phyloP scores from a whole-genome alignment of 148 eudicot species.

The Chenopodium quinoa region DNA sequence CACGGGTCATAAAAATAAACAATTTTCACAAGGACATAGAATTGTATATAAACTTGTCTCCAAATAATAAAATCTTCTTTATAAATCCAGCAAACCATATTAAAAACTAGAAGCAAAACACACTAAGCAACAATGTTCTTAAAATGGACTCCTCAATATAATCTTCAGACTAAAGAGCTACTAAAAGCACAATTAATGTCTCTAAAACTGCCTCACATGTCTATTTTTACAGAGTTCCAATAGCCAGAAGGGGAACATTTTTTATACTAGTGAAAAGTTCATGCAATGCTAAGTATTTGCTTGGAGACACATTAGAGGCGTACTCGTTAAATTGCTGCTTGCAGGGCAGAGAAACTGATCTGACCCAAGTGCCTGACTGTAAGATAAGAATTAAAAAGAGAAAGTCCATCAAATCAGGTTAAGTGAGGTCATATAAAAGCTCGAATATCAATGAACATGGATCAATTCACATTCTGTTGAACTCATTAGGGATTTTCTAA shows the following conservation, averaged over 20 bases:
- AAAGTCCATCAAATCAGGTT: background rate
- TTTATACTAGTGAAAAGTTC: slow-evolving; percentile 2
- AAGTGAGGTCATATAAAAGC: background rate
- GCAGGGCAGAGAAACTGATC: background rate
- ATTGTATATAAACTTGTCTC: background rate
- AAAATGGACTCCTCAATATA: background rate
- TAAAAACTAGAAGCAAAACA: background rate
- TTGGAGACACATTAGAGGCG: background rate
- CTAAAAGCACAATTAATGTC: slow-evolving; percentile 3
- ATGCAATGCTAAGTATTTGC: background rate
- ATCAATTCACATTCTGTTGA: background rate
- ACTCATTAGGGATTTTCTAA: background rate
- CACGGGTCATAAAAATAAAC: background rate
- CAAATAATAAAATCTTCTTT: background rate
- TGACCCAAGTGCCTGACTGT: background rate
- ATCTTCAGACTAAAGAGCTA: background rate
- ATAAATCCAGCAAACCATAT: background rate
- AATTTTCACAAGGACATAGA: background rate
- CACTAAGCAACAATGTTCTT: background rate
- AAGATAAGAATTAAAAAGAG: background rate
- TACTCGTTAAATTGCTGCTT: background rate
- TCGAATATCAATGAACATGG: background rate
- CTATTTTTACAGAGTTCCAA: slow-evolving; percentile 11
- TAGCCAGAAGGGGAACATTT: background rate
- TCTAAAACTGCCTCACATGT: background rate